Conservation (phyloP, 805 yeast species). For the Tetrapisispora namnaoensis region DNA sequence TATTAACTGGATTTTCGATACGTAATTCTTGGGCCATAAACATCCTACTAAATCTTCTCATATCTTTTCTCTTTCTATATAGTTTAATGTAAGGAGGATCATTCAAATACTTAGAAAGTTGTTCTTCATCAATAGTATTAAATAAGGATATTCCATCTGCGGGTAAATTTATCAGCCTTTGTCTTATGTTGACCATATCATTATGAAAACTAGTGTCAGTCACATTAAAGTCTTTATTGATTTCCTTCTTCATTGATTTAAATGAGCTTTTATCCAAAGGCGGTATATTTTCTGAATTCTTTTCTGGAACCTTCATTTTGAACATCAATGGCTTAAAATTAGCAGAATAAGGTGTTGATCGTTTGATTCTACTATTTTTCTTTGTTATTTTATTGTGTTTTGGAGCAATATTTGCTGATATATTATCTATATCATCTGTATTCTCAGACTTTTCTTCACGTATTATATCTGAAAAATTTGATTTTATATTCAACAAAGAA, state of each 20-base stretch:
- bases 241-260: background rate
- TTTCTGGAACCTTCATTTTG: slow-evolving; percentile 9
- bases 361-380: background rate
- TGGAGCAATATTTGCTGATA: background rate
- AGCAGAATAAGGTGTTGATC: slow-evolving; percentile 9
- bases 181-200: background rate
- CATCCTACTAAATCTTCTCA: slow-evolving; percentile 41
- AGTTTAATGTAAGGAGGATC: slow-evolving; percentile 49
- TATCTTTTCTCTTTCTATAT: slow-evolving; percentile 36
- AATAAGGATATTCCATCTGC: slow-evolving; percentile 1
- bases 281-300: background rate
- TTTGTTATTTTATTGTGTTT: background rate
- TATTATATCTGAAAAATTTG: background rate
- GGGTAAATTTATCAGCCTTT: background rate
- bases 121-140: slow-evolving; percentile 29
- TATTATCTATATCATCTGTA: background rate
- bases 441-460: background rate
- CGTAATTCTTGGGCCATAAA: slow-evolving; percentile 57
- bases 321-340: slow-evolving; percentile 20
- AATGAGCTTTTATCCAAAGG: background rate
- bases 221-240: background rate
- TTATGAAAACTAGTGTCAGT: background rate
- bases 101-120: slow-evolving; percentile 34
- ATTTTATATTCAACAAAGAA: background rate
- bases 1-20: background rate